Base-by-base conservation (phyloP, 169 alveolate genomes). In the Perkinsus marinus region DNA sequence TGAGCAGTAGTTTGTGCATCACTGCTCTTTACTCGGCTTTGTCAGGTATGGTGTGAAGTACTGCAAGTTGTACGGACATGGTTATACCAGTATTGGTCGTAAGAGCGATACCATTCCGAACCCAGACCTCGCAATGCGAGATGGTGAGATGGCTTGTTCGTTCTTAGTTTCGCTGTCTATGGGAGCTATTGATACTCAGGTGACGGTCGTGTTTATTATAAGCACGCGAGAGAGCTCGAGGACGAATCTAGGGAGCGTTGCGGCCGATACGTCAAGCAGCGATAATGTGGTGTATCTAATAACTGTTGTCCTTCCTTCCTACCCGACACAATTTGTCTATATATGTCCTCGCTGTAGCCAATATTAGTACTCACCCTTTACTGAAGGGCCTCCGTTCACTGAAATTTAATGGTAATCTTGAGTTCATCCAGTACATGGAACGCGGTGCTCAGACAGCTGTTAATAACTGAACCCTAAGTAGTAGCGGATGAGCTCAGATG, bases 61-160 rank as follows among this genome's bases (percentile, higher is more conserved):
- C 79, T 94, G 94, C 39, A n/a, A 26, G 5, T 46, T 94, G 38
- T 94, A 94, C 89, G 92, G 68, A 37, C 68, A 89, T 26, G 95
- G 96, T 30, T 94, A 94, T 46, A 93, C 95, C 6, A 90, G 93
- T 30, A 47, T 94, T 0, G 96, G 96, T 34, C 79, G 90, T 0
- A 91, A 38, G 37, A 79, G 90, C 46, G 94, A 93, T 79, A 92
- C 96, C 3, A 43, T 39, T n/a, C 93, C 93, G 17, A 94, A 94
- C 68, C 96, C 96, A 36, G 39, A 79, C 68, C 89, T 92, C 22
- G 30, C 3, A 5, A 57, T 57, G 7, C 79, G 46, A 3, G 46
- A 41, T 41, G 46, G 46, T 41, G 46, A 41, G 46, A 3, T 57
- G 34, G 7, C 26, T 2, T 19, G 7, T 30, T 57, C 79, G 79